Base-by-base conservation (phyloP, 768 basidiomycete genomes). In the Exidia glandulosa region DNA sequence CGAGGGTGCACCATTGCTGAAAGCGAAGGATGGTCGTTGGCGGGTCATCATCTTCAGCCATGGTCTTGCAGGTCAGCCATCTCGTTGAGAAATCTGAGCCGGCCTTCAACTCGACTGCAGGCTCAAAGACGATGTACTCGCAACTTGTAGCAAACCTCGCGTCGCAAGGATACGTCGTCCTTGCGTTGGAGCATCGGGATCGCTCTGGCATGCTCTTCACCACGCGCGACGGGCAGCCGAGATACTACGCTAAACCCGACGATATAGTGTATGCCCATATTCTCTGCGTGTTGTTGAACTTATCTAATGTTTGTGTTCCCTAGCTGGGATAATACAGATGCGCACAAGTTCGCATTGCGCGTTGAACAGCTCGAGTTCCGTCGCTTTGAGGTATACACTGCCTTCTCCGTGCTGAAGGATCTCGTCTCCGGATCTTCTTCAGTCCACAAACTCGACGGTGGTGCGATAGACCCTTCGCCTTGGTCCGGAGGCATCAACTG, bases 1-100 rank as follows among this genome's bases (percentile, higher is more conserved):
- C 64, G 69, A 70, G 12, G 79, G 81, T 60, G 82, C 82, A 2
- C 79, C 81, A 3, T 79, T 85, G 25, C 75, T 82, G 3, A 67
- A 71, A 36, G 31, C 47, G 59, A 32, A 61, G 63, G 50, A 33
- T 12, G 31, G 32, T 19, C 31, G 41, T 55, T 89, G 88, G 88
- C 88, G 89, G 0, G 77, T 94, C 32, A 81, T 91, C 32, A 78
- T 94, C 41, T 93, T 92, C 72, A 89, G 87, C 10, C 91, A 93
- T 73, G 91, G 91, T 23, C 79, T 93, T 25, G 86, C 82, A 23
- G 90, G 90, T n/a, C 3, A 83, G 79, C 47, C 74, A 84, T 25
- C 87, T 83, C 0, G 80, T 83, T 1, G 91, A 92, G 66, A 87
- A 83, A 82, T 80, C 63, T 55, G 34, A 7, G 6, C 25, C 7